A percentile compares a stretch with the other conserved stretches of the same genome.
These are phyloP conservation scores for Paramyrothecium roridum DNA, from an alignment of 2,329 filamentous ascomycete genomes.

Conservation along the genomic window DNA sequence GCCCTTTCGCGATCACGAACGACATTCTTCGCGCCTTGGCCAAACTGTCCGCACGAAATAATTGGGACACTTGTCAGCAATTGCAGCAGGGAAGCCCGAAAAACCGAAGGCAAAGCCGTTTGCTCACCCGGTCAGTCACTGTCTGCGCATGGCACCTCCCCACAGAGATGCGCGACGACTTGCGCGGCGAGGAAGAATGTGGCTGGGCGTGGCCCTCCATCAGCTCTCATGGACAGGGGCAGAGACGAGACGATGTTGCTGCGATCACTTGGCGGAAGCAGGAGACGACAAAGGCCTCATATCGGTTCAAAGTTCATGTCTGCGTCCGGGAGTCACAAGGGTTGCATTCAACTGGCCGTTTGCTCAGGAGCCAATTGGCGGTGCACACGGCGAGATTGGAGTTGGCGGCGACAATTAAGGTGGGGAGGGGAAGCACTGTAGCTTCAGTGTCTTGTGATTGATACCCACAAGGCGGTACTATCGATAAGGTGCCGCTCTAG, in stretches of 20 bases:
- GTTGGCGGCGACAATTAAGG: neutral
- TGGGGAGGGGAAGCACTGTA: neutral
- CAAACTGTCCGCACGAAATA: slow-evolving; percentile 26
- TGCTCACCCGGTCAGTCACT: slow-evolving; percentile 30
- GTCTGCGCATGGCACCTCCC: slow-evolving; percentile 35
- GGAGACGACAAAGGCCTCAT: neutral
- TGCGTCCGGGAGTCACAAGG: too few species aligned
- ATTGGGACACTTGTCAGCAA: neutral
- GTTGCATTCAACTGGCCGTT: too few species aligned
- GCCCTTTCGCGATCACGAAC: slow-evolving; percentile 32
- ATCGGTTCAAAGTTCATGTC: too few species aligned
- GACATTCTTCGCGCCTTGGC: slow-evolving; percentile 25
- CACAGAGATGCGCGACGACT: slow-evolving; percentile 23
- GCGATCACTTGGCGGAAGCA: neutral
- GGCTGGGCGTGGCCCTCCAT: slow-evolving; percentile 15
- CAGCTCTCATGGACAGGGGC: slow-evolving; percentile 14
- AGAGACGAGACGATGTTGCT: slow-evolving; percentile 13
- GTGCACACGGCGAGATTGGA: too few species aligned
- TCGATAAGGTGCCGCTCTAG: neutral
- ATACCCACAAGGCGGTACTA: neutral
- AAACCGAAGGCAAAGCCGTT: neutral
- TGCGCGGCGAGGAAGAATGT: slow-evolving; percentile 7
- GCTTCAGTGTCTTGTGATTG: neutral
- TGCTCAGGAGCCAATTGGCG: too few species aligned
- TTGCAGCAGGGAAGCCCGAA: neutral